These are phyloP conservation scores for Arthrinium puccinioides DNA, from an alignment of 2,329 filamentous ascomycete species.

Conservation along the genomic window DNA sequence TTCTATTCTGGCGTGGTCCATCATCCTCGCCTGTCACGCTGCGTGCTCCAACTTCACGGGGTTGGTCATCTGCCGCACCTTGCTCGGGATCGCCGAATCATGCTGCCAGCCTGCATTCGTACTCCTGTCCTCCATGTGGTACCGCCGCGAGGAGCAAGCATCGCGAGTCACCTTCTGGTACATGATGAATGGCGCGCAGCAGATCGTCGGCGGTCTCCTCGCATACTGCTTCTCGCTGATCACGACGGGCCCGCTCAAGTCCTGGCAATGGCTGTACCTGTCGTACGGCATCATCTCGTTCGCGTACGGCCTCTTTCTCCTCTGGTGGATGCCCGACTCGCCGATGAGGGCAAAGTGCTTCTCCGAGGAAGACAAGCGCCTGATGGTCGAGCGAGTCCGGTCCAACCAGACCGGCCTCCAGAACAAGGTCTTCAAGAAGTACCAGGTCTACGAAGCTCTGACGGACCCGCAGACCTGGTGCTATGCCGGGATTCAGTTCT, in stretches of 20 bases:
- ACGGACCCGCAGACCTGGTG: constrained; percentile 60
- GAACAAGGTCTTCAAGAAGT: constrained; percentile 40
- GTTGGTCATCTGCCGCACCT: constrained; percentile 52
- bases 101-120: constrained; percentile 63
- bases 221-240: constrained; percentile 57
- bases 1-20: constrained; percentile 59
- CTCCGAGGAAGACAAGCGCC: constrained; percentile 55
- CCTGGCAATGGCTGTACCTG: constrained; percentile 65
- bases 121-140: constrained; percentile 63
- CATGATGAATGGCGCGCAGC: constrained; percentile 71
- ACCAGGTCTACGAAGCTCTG: constrained; percentile 44
- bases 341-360: constrained; percentile 68
- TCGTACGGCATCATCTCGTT: constrained; percentile 57
- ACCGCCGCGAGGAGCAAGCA: constrained; percentile 61
- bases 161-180: constrained; percentile 64
- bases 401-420: constrained; percentile 55
- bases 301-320: constrained; percentile 57
- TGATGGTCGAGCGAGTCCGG: constrained; percentile 54
- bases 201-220: constrained; percentile 64
- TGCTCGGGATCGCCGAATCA: constrained; percentile 66
- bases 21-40: constrained; percentile 52
- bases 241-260: constrained; percentile 43
- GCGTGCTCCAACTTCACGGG: constrained; percentile 53
- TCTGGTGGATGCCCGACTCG: constrained; percentile 58
- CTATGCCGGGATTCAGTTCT: constrained; percentile 58